phyloP scores from a whole-genome alignment of 2,329 filamentous ascomycete genomes.

The Beauveria sp. region DNA sequence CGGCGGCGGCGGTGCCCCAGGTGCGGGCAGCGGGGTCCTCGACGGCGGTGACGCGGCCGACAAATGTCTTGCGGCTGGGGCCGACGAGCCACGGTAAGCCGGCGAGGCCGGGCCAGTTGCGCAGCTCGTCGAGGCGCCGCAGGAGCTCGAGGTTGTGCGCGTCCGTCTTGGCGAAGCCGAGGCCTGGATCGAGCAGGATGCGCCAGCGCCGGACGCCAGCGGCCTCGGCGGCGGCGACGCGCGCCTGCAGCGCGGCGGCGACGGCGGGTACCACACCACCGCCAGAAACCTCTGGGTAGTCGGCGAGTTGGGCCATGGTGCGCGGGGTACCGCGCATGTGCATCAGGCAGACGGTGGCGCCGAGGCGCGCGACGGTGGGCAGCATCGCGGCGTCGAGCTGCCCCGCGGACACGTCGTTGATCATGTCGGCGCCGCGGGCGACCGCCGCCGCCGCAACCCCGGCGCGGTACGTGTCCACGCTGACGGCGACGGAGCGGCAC shows the following conservation, averaged over 20 bases:
- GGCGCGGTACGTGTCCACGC: slow-evolving; percentile 88
- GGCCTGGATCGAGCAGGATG: slow-evolving; percentile 86
- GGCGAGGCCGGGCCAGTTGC: slow-evolving; percentile 54
- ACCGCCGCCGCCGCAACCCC: slow-evolving; percentile 71
- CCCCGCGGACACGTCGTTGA: slow-evolving; percentile 92
- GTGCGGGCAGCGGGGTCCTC: slow-evolving; percentile 59
- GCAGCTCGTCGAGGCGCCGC: slow-evolving; percentile 55
- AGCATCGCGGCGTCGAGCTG: slow-evolving; percentile 75
- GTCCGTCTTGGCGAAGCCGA: slow-evolving; percentile 85
- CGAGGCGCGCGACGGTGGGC: slow-evolving; percentile 64
- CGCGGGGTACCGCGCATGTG: slow-evolving; percentile 86
- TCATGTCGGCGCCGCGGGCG: slow-evolving; percentile 74
- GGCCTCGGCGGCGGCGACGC: slow-evolving; percentile 65
- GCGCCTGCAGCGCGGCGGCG: slow-evolving; percentile 57
- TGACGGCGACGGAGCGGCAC: slow-evolving; percentile 60
- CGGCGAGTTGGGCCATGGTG: slow-evolving; percentile 65
- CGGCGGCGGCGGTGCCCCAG: slow-evolving; percentile 83
- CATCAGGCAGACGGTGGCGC: slow-evolving; percentile 77
- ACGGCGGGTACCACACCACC: slow-evolving; percentile 59
- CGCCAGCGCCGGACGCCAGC: slow-evolving; percentile 88
- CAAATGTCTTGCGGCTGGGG: slow-evolving; percentile 80
- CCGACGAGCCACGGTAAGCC: slow-evolving; percentile 85
- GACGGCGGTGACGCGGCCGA: slow-evolving; percentile 75
- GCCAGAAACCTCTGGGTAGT: slow-evolving; percentile 54
- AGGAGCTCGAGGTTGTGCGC: slow-evolving; percentile 78